phyloP scores from a whole-genome alignment of 345 rosid genomes.

The Camelina laxa region DNA sequence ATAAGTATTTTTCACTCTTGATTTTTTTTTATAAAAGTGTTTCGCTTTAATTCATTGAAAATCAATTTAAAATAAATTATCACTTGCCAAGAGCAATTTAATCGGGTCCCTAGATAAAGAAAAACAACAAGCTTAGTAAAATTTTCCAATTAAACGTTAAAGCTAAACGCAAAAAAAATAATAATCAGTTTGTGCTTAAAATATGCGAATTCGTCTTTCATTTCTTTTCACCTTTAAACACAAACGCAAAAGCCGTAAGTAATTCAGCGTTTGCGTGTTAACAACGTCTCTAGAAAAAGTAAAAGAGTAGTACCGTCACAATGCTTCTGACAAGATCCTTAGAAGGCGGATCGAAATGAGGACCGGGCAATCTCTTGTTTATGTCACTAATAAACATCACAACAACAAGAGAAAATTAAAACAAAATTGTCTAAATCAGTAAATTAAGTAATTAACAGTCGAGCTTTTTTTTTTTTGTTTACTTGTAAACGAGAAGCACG shows the following conservation, averaged over 20 bases:
- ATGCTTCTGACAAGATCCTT: slow-evolving; percentile 61
- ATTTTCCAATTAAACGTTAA: too few species aligned
- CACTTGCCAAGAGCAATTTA: too few species aligned
- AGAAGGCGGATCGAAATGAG: slow-evolving; percentile 94
- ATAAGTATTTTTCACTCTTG: too few species aligned
- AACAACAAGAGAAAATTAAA: not conserved
- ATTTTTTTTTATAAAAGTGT: too few species aligned
- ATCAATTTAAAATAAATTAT: too few species aligned
- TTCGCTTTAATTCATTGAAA: too few species aligned
- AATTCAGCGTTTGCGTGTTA: not conserved
- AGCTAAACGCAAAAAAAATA: too few species aligned
- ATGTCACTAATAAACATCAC: slow-evolving; percentile 60
- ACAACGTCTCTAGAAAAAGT: slow-evolving; percentile 20
- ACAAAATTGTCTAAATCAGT: not conserved
- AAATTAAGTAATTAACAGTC: not conserved
- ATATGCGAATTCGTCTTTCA: not conserved
- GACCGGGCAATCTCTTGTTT: slow-evolving; percentile 90
- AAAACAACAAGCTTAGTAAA: too few species aligned
- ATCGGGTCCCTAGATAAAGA: too few species aligned
- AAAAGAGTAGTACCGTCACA: slow-evolving; percentile 68
- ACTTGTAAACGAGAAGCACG: slow-evolving; percentile 88
- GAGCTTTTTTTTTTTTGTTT: slow-evolving; percentile 8
- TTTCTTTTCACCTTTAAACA: not conserved
- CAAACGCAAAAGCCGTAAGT: not conserved
- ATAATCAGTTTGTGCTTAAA: not conserved